Base-by-base conservation (phyloP, 129 eudicot genomes). In the Artemisia argyi region DNA sequence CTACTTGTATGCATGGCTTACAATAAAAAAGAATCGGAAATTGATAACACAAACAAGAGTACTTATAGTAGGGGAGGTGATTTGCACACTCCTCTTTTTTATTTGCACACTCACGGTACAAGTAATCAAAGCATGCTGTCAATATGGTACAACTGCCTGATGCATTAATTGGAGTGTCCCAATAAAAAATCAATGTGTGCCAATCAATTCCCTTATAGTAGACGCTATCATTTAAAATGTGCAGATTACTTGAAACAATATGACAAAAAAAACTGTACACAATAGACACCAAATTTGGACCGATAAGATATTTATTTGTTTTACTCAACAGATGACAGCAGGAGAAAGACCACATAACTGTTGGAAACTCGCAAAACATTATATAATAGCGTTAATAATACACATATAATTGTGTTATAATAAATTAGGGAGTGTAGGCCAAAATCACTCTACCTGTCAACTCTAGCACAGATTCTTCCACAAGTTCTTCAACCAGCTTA, bases 401-500 rank as follows among this genome's bases (percentile, higher is more conserved):
- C 76, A 72, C 73, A 66, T 77, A 75, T 51, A 75, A 75, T 73
- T 22, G 60, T 58, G 80, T 60, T 49, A 64, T 60, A 72, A 60
- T 39, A 39, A 2, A 49, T 57, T 68, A 57, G 15, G 16, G 63
- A 79, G 55, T 56, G 56, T 47, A 70, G 72, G 11, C 42, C 69
- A 61, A 26, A 73, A 39, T 74, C 71, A 52, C 73, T 57, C 72
- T 62, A 87, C 78, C 85, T 73, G 81, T 79, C 77, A 86, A 78
- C 78, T 83, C 92, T 74, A 78, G 68, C 78, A 83, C 81, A 39
- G 73, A 77, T 78, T 90, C 99, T 71, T 84, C 85, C 70, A 90
- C 88, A 55, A 90, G 80, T 78, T 90, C 94, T 56, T 90, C 85
- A 66, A 95, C 75, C 86, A 95, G 58, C 76, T 81, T 81, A 81